Evolutionary conservation across 2,329 filamentous ascomycete species (phyloP).

Genomic region (Leptosphaerulina australis): DNA sequence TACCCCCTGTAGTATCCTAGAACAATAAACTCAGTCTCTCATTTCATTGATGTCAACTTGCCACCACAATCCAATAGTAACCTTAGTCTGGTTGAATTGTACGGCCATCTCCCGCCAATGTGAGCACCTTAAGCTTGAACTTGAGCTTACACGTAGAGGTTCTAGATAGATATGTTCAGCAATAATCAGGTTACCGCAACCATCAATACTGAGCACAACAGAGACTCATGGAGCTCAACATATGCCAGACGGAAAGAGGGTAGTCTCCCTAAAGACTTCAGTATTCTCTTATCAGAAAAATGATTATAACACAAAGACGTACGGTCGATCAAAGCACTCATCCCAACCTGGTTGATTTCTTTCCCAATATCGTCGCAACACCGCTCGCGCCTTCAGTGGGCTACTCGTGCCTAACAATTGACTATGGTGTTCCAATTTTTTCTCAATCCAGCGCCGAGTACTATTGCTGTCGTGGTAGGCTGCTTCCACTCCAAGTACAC

Average conservation of each 20-base stretch:
- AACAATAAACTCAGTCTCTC: too few species aligned
- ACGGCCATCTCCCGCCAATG: too few species aligned
- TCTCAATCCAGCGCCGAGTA: conserved; percentile 30
- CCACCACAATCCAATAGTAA: too few species aligned
- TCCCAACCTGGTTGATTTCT: conserved; percentile 33
- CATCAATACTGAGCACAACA: background rate
- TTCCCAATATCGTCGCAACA: conserved; percentile 35
- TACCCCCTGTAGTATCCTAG: too few species aligned
- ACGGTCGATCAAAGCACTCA: conserved; percentile 36
- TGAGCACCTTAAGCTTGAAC: too few species aligned
- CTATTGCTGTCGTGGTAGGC: conserved; percentile 21
- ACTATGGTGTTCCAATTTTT: conserved; percentile 24
- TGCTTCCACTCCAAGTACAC: conserved; percentile 37
- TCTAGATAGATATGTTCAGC: background rate
- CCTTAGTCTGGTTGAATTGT: too few species aligned
- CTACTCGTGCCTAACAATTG: conserved; percentile 27
- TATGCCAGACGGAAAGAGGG: conserved; percentile 2
- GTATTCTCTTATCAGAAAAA: background rate
- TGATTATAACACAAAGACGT: conserved; percentile 32
- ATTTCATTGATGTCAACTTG: too few species aligned
- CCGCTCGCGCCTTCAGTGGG: conserved; percentile 30
- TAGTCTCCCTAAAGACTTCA: conserved; percentile 11
- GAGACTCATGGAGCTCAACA: background rate
- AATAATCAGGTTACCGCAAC: background rate
- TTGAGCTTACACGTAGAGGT: too few species aligned